Percentiles rank a stretch among this genome's conserved stretches.
Evolutionary conservation across 1,139 yeast species (phyloP).

Genomic region (Taphrina flavorubra): DNA sequence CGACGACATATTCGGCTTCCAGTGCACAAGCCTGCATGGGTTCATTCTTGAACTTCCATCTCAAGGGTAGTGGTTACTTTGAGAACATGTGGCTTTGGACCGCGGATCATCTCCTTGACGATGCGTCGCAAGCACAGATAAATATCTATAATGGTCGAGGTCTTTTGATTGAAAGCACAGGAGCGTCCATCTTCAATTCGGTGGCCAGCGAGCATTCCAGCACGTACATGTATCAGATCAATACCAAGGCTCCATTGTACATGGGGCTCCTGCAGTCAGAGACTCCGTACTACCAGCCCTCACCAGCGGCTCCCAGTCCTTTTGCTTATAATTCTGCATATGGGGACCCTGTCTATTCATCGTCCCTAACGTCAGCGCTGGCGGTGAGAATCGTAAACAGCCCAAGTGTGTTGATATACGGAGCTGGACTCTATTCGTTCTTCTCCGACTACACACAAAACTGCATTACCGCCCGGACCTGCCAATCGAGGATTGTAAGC

Average conservation of each 20-base stretch:
- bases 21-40: constrained; percentile 37
- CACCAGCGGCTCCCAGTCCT: constrained; percentile 43
- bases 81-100: constrained; percentile 45
- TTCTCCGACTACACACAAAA: constrained; percentile 23
- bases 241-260: constrained; percentile 36
- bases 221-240: constrained; percentile 42
- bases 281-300: constrained; percentile 44
- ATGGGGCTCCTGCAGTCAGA: constrained; percentile 43
- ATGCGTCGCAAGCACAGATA: constrained; percentile 31
- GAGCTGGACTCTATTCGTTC: constrained; percentile 24
- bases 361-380: constrained; percentile 30
- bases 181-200: constrained; percentile 39
- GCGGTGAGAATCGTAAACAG: constrained; percentile 17
- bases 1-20: constrained; percentile 16
- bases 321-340: constrained; percentile 30
- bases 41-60: constrained; percentile 40
- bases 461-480: constrained; percentile 17
- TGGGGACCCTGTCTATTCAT: constrained; percentile 41
- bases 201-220: constrained; percentile 43
- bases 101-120: constrained; percentile 42
- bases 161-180: constrained; percentile 40
- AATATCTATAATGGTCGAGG: constrained; percentile 42
- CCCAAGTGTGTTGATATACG: constrained; percentile 17
- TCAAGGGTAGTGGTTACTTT: constrained; percentile 41
- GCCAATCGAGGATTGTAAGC: constrained; percentile 19